phyloP scores from a whole-genome alignment of 2,329 filamentous ascomycete species.

The Penicillium sp. region DNA sequence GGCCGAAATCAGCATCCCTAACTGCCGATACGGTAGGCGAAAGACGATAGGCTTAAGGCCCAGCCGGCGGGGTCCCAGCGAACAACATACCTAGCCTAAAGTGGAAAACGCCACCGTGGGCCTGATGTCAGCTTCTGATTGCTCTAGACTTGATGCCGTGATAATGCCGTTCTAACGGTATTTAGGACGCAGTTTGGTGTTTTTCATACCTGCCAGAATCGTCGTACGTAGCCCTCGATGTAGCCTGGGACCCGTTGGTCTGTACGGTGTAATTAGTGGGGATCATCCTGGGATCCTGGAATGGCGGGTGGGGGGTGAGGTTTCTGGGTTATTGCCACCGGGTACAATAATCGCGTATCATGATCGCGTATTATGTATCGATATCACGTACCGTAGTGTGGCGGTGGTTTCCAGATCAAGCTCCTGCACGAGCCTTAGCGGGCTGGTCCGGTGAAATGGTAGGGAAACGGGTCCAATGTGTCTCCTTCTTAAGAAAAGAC shows the following conservation, averaged over 20 bases:
- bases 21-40: not conserved
- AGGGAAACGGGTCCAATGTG: not conserved
- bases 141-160: not conserved
- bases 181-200: not conserved
- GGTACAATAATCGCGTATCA: no score
- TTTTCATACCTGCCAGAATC: conserved; percentile 92
- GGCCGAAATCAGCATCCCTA: not conserved
- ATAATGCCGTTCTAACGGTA: not conserved
- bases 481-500: not conserved
- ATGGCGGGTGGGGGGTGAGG: not conserved
- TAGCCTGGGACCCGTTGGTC: conserved; percentile 84
- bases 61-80: not conserved
- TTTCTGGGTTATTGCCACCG: not conserved
- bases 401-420: conserved; percentile 96
- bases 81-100: conserved; percentile 33
- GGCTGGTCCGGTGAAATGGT: not conserved
- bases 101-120: conserved; percentile 10
- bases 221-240: conserved; percentile 87
- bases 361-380: not conserved
- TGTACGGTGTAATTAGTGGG: conserved; percentile 39
- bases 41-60: not conserved
- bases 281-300: not conserved
- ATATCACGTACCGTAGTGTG: conserved; percentile 72
- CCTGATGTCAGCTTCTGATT: conserved; percentile 8
- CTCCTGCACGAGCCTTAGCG: conserved; percentile 57